Conservation (phyloP, 441 rosid genomes). For the Dalechampia spathulata region DNA sequence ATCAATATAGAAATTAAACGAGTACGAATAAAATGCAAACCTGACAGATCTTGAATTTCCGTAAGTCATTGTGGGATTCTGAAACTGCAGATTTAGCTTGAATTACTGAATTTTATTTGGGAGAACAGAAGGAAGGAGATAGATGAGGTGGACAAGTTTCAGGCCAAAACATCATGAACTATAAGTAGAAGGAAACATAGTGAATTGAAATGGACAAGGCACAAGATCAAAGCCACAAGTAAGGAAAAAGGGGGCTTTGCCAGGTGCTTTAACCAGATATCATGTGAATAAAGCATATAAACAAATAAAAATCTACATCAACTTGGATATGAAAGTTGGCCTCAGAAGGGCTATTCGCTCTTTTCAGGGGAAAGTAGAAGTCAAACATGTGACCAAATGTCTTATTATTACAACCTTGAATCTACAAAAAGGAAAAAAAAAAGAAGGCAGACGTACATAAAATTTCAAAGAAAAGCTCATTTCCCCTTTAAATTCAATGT, state of each 20-base stretch:
- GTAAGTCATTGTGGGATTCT: slow-evolving; percentile 33
- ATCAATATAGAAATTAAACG: background rate
- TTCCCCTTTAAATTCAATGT: slow-evolving; percentile 9
- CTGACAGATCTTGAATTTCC: slow-evolving; percentile 65
- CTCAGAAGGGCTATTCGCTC: slow-evolving; percentile 7
- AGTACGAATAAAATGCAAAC: slow-evolving; percentile 25
- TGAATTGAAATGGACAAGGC: slow-evolving; percentile 21
- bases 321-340: slow-evolving; percentile 25
- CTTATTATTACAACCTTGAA: slow-evolving; percentile 15
- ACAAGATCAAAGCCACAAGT: slow-evolving; percentile 24
- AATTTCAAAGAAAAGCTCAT: background rate
- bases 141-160: background rate
- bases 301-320: slow-evolving; percentile 8
- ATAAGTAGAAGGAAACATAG: slow-evolving; percentile 10
- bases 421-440: slow-evolving; percentile 10
- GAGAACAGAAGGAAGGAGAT: background rate
- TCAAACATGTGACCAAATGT: slow-evolving; percentile 33
- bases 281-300: slow-evolving; percentile 32
- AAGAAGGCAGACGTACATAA: no score
- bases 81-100: slow-evolving; percentile 8
- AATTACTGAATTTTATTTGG: slow-evolving; percentile 19
- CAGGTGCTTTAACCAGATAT: slow-evolving; percentile 25
- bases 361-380: slow-evolving; percentile 23
- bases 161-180: slow-evolving; percentile 2
- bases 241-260: slow-evolving; percentile 12